A percentile compares a stretch with the other conserved stretches of the same genome.
These are phyloP conservation scores for Suhomyces coccinellae DNA, from an alignment of 1,139 yeast species.

Conservation along the genomic window DNA sequence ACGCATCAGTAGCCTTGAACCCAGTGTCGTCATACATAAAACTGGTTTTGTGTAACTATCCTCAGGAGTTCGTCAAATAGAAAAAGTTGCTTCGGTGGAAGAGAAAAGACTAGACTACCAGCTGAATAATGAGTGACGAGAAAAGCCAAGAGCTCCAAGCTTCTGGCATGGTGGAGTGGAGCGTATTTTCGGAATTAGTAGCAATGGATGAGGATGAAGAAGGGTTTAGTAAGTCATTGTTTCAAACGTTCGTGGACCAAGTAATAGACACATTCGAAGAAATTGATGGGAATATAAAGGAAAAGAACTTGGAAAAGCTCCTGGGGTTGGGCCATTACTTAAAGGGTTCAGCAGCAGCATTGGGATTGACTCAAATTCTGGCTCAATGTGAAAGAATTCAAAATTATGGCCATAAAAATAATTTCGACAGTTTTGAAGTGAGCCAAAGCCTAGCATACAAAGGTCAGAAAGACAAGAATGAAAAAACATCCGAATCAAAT, in stretches of 20 bases:
- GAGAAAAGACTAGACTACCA: slow-evolving; percentile 4
- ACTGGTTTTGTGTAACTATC: slow-evolving; percentile 9
- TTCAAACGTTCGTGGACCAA: slow-evolving; percentile 85
- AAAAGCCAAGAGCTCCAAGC: slow-evolving; percentile 41
- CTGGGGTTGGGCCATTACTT: slow-evolving; percentile 86
- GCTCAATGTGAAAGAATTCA: slow-evolving; percentile 91
- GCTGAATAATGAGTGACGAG: slow-evolving; percentile 33
- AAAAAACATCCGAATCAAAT: not conserved
- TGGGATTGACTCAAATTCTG: slow-evolving; percentile 81
- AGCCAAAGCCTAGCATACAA: slow-evolving; percentile 9
- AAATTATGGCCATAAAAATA: slow-evolving; percentile 68
- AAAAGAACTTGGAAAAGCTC: slow-evolving; percentile 55
- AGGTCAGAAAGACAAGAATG: not conserved
- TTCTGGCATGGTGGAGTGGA: slow-evolving; percentile 81
- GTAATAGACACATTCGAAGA: slow-evolving; percentile 76
- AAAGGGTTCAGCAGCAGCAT: slow-evolving; percentile 94
- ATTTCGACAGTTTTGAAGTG: slow-evolving; percentile 44
- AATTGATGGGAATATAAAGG: slow-evolving; percentile 57
- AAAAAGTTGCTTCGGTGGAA: slow-evolving; percentile 14
- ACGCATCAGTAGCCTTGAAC: slow-evolving; percentile 3
- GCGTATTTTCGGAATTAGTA: slow-evolving; percentile 80
- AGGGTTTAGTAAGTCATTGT: slow-evolving; percentile 75
- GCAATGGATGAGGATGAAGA: slow-evolving; percentile 95
- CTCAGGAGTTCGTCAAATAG: slow-evolving; percentile 14
- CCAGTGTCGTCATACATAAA: slow-evolving; percentile 3